These are phyloP conservation scores for Paramyrothecium sp. DNA, from an alignment of 2,329 filamentous ascomycete species.

Conservation along the genomic window DNA sequence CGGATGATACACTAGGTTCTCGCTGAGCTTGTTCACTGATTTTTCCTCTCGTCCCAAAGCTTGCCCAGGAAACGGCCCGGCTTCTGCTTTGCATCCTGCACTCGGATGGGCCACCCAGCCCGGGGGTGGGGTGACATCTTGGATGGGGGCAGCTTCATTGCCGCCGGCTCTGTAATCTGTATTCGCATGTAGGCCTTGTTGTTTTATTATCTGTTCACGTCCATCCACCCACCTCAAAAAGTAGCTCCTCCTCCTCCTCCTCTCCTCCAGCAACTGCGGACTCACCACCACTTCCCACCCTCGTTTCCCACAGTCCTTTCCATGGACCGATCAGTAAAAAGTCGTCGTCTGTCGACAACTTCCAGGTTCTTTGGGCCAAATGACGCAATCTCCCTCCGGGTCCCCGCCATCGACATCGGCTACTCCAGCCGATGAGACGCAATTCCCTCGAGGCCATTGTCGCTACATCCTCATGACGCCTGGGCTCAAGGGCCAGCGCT, in stretches of 20 bases:
- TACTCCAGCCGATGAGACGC: constrained; percentile 37
- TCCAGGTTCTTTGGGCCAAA: constrained; percentile 22
- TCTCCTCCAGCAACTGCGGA: background rate
- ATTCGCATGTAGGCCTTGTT: no score
- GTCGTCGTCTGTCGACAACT: constrained; percentile 14
- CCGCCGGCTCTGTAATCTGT: background rate
- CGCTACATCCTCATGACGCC: constrained; percentile 57
- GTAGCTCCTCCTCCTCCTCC: background rate
- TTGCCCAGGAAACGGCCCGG: background rate
- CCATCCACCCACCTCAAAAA: background rate
- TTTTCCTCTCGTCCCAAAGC: background rate
- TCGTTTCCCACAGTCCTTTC: constrained; percentile 12
- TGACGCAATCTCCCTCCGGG: constrained; percentile 21
- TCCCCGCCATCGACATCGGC: constrained; percentile 20
- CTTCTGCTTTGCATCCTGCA: background rate
- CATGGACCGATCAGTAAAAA: constrained; percentile 20
- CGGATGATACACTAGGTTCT: background rate
- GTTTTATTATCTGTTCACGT: no score
- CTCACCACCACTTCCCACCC: background rate
- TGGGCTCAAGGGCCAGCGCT: constrained; percentile 56
- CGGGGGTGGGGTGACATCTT: background rate
- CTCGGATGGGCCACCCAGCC: background rate
- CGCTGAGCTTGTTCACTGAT: background rate
- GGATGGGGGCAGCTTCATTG: background rate
- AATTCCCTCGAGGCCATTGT: constrained; percentile 56